Evolutionary conservation across 2,329 filamentous ascomycete species (phyloP), one percentile per base, ranked within the genome.

Genomic region (Cylindrodendrum hubeiense): DNA sequence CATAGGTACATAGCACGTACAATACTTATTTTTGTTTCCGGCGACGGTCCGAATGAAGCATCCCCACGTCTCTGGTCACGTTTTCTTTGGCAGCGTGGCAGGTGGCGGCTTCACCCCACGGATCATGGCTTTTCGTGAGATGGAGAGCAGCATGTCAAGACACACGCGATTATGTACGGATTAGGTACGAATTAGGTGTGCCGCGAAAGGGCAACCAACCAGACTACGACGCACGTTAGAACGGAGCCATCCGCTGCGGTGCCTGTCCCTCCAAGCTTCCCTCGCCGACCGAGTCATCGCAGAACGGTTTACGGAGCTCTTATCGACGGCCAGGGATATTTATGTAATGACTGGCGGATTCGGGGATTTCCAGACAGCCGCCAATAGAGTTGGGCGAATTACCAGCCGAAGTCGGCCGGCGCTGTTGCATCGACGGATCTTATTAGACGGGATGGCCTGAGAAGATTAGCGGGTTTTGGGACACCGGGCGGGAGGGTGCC

Each of bases 341-440:
- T 69, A 71, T 67, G 66, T 65, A 67, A 72, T 71, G 50, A 30
- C 63, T 43, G 59, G 62, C 34, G 51, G 58, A 56, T 37, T 61
- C 62, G 39, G 28, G 58, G 68, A 37, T 63, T 44, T 62, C 44
- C 44, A 50, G 55, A 55, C 62, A 56, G 60, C 68, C 44, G 50
- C 72, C 72, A 74, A 74, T 74, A 47, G 63, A 67, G 55, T 50
- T 55, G 55, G 63, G 56, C 34, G 66, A 71, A 71, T 72, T 73
- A 66, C 50, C 46, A 71, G 71, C 72, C 72, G 72, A 74, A 72
- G 65, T 74, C 72, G 72, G 72, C 69, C 67, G 41, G 58, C 50
- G 43, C 50, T 63, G 55, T 65, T 49, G 26, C 49, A 56, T 34
- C 22, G 33, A 58, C 44, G 44, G 56, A 24, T 39, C 30, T 46